Percentiles rank a stretch among this genome's conserved stretches.
phyloP scores from a whole-genome alignment of 768 basidiomycete genomes.

The Hortiboletus flavorubellus region DNA sequence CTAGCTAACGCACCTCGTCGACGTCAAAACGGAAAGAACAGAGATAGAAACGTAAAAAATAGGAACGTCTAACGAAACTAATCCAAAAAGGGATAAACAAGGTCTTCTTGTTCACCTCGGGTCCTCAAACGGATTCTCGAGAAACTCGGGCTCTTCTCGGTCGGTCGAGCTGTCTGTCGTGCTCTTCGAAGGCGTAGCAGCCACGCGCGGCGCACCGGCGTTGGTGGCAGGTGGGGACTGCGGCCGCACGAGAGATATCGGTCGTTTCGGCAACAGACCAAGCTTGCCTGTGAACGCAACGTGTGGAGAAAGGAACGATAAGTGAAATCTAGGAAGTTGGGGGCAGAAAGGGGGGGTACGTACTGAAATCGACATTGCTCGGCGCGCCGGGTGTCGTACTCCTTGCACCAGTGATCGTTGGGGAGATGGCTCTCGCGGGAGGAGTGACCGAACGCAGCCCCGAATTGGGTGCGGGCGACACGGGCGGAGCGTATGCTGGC shows the following conservation, averaged over 20 bases:
- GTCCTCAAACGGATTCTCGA: slow-evolving; percentile 75
- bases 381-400: slow-evolving; percentile 17
- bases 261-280: slow-evolving; percentile 70
- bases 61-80: neutral
- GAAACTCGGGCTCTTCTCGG: slow-evolving; percentile 64
- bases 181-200: slow-evolving; percentile 9
- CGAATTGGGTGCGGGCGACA: neutral
- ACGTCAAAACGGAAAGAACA: neutral
- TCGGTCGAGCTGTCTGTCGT: slow-evolving; percentile 28
- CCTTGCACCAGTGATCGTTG: slow-evolving; percentile 1
- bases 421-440: slow-evolving; percentile 8
- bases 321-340: neutral
- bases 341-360: neutral
- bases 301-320: neutral
- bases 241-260: slow-evolving; percentile 52
- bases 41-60: neutral
- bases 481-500: slow-evolving; percentile 5
- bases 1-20: neutral
- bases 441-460: neutral
- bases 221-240: slow-evolving; percentile 27
- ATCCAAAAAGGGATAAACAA: neutral
- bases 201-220: slow-evolving; percentile 4
- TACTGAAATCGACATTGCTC: slow-evolving; percentile 32
- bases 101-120: slow-evolving; percentile 1
- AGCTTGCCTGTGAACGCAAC: slow-evolving; percentile 47